Base-by-base conservation (phyloP, 371 early-diverging fungal species). In the Mortierella sp. region DNA sequence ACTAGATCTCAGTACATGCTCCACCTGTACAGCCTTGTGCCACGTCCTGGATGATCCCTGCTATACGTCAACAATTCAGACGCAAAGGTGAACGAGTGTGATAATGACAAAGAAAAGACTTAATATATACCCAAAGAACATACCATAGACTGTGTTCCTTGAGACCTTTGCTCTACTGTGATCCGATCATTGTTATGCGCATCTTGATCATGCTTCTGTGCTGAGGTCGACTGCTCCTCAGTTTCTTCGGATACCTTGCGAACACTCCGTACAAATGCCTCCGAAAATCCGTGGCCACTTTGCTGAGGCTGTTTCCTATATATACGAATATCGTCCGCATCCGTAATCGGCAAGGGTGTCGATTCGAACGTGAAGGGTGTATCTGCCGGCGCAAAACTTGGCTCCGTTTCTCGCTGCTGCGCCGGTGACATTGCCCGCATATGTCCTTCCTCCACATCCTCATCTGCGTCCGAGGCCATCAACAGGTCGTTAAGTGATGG, bases 401-500 rank as follows among this genome's bases (percentile, higher is more conserved):
- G 3, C 3, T 15, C 21, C 11, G 15, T 12, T 15, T 28, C 9
- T 9, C 17, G 23, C 11, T 31, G 37, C 17, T 14, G 43, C 43
- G n/a, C n/a, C 21, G 15, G 2, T 43, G 43, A 43, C 6, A 21
- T 7, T 43, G 1, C 17, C 43, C 4, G 43, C 43, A n/a, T 15
- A n/a, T 11, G n/a, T 17, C 5, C 6, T 15, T 15, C 43, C 21
- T 47, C 42, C 24, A 2, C 26, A 19, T 32, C n/a, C 4, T 51
- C 64, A 4, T 41, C 49, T 7, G 31, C 39, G 21, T 69, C 62
- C 1, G 69, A 50, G 7, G 64, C 71, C 17, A 46, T 31, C 56
- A 70, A 43, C 8, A 70, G 56, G 17, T 59, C 64, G 11, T 28
- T n/a, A n/a, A 63, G 47, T 9, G 71, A 57, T 11, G 64, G 64